These are phyloP conservation scores for Artomyces pyxidatus DNA, from an alignment of 768 basidiomycete species.

Conservation along the genomic window DNA sequence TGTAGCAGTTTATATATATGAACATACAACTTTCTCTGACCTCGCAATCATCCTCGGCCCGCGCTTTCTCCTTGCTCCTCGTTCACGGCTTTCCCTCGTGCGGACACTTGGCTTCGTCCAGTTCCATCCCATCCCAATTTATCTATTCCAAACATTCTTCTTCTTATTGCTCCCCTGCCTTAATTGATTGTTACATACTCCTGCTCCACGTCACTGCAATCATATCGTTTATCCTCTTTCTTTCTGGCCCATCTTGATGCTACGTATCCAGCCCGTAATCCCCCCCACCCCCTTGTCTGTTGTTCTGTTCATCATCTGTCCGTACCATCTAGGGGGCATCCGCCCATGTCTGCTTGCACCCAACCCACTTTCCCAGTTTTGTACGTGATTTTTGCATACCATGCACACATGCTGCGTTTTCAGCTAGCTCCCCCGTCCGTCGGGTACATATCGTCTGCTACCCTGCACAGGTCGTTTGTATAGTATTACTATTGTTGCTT, in stretches of 20 bases:
- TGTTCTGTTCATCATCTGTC: constrained; percentile 2
- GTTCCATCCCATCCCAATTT: constrained; percentile 5
- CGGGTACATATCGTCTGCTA: constrained; percentile 18
- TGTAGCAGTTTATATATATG: constrained; percentile 20
- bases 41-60: constrained; percentile 8
- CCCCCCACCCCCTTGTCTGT: constrained; percentile 18
- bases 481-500: constrained; percentile 16
- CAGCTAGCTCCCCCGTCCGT: constrained; percentile 23
- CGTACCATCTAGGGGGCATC: constrained; percentile 1
- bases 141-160: not conserved
- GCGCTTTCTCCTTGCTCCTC: constrained; percentile 6
- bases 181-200: constrained; percentile 15
- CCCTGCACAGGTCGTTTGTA: constrained; percentile 20
- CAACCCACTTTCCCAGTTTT: constrained; percentile 15
- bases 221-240: constrained; percentile 13
- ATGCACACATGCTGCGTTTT: constrained; percentile 22
- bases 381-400: constrained; percentile 22
- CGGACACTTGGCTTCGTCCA: constrained; percentile 13
- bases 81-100: constrained; percentile 12
- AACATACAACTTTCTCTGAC: constrained; percentile 14
- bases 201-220: constrained; percentile 10
- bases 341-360: constrained; percentile 20
- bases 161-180: constrained; percentile 5
- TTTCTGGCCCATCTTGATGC: constrained; percentile 13
- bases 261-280: constrained; percentile 11